These are phyloP conservation scores for Talaromyces sp. DNA, from an alignment of 2,329 filamentous ascomycete species.

Conservation along the genomic window DNA sequence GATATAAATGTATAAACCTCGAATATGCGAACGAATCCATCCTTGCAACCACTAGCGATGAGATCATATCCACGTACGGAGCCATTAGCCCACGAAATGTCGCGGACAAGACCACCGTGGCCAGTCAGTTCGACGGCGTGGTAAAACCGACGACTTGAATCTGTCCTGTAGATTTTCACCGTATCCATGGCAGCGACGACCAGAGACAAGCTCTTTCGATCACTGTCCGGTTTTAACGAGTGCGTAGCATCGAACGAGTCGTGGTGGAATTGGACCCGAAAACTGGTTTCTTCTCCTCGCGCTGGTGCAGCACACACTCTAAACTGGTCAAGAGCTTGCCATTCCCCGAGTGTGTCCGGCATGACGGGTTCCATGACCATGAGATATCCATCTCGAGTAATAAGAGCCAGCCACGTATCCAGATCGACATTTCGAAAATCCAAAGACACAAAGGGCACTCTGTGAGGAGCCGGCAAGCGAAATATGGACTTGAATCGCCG, in stretches of 20 bases:
- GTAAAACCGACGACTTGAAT: slow-evolving; percentile 74
- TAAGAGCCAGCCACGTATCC: slow-evolving; percentile 79
- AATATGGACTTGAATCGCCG: slow-evolving; percentile 73
- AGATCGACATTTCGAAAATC: slow-evolving; percentile 80
- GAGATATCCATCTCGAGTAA: slow-evolving; percentile 76
- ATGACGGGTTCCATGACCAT: slow-evolving; percentile 81
- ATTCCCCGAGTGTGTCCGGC: slow-evolving; percentile 74
- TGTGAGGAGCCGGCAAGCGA: slow-evolving; percentile 62
- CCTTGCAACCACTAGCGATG: slow-evolving; percentile 87
- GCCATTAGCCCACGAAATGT: slow-evolving; percentile 88
- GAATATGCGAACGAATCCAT: slow-evolving; percentile 86
- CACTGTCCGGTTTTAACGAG: slow-evolving; percentile 75
- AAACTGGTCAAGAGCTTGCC: slow-evolving; percentile 71
- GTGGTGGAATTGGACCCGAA: slow-evolving; percentile 82
- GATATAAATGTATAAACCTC: slow-evolving; percentile 49
- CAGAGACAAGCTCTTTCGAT: slow-evolving; percentile 71
- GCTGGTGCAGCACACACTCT: slow-evolving; percentile 66
- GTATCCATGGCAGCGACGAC: slow-evolving; percentile 82
- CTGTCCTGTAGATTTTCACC: slow-evolving; percentile 78
- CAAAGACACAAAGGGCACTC: slow-evolving; percentile 68
- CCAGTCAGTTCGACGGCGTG: slow-evolving; percentile 71
- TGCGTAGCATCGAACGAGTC: slow-evolving; percentile 69
- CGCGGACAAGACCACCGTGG: slow-evolving; percentile 73
- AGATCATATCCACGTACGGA: slow-evolving; percentile 87
- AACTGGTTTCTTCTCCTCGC: slow-evolving; percentile 80